Conservation (phyloP, 2,329 filamentous ascomycete species). For the Microcera coccophila region DNA sequence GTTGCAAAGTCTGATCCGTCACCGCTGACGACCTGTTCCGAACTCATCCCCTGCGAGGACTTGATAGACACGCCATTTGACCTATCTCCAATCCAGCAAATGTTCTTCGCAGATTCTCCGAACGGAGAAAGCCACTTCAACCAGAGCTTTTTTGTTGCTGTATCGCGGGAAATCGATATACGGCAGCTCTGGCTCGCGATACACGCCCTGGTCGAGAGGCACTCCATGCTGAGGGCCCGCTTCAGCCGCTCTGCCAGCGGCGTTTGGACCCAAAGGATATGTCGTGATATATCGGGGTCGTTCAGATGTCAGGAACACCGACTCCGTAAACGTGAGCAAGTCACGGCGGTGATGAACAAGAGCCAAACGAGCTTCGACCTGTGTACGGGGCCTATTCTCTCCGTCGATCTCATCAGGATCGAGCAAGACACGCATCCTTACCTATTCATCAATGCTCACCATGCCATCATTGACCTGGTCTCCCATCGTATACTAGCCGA, state of each 20-base stretch:
- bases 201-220: conserved; percentile 2
- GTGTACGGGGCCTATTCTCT: conserved; percentile 14
- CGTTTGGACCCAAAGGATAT: conserved; percentile 5
- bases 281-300: conserved; percentile 11
- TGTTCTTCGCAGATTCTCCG: conserved; percentile 29
- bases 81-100: conserved; percentile 38
- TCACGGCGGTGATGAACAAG: background rate
- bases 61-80: conserved; percentile 27
- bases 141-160: conserved; percentile 35
- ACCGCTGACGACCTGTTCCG: background rate
- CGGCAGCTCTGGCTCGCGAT: background rate
- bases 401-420: conserved; percentile 10
- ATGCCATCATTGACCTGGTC: conserved; percentile 40
- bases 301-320: conserved; percentile 12
- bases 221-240: conserved; percentile 8
- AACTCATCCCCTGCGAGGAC: background rate
- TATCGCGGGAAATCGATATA: conserved; percentile 14
- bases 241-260: background rate
- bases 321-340: background rate
- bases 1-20: background rate
- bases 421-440: conserved; percentile 1
- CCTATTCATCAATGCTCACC: conserved; percentile 8
- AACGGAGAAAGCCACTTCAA: conserved; percentile 18
- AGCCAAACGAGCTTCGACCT: conserved; percentile 4
- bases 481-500: conserved; percentile 39